Conservation (phyloP, 1,284 basidiomycete species). For the Fomitopsis betulina region DNA sequence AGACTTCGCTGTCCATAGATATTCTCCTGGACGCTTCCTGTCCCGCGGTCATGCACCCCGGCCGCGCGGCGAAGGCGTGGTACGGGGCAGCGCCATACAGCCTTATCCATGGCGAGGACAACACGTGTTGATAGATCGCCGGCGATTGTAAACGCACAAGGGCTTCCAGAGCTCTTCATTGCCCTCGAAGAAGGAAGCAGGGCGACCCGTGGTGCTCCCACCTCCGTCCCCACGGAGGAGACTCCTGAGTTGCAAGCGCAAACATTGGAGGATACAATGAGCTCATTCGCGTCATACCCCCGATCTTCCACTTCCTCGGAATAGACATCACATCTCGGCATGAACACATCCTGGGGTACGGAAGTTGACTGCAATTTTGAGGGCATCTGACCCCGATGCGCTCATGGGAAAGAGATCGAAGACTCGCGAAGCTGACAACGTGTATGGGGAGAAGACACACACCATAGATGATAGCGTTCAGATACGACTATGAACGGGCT, state of each 20-base stretch:
- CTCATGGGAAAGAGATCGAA: neutral
- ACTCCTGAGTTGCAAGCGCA: neutral
- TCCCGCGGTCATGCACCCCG: slow-evolving; percentile 14
- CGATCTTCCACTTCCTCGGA: neutral
- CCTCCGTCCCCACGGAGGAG: neutral
- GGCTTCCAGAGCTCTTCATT: neutral
- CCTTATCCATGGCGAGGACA: slow-evolving; percentile 13
- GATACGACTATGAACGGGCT: neutral
- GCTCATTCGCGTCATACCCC: neutral
- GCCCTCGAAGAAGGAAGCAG: neutral
- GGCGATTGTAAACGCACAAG: neutral
- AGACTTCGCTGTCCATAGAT: slow-evolving; percentile 8
- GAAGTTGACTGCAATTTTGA: neutral
- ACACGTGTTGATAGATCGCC: slow-evolving; percentile 21
- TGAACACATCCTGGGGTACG: neutral
- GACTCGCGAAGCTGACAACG: neutral
- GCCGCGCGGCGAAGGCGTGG: slow-evolving; percentile 21
- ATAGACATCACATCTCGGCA: neutral
- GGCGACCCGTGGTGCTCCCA: slow-evolving; percentile 1
- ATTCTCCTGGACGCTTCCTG: slow-evolving; percentile 15
- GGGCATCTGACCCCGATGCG: neutral
- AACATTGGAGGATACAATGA: neutral
- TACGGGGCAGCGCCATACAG: slow-evolving; percentile 7
- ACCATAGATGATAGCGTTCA: neutral
- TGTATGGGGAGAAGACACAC: neutral